These are phyloP conservation scores for Kuraishia cidri DNA, from an alignment of 805 yeast species.

Conservation along the genomic window DNA sequence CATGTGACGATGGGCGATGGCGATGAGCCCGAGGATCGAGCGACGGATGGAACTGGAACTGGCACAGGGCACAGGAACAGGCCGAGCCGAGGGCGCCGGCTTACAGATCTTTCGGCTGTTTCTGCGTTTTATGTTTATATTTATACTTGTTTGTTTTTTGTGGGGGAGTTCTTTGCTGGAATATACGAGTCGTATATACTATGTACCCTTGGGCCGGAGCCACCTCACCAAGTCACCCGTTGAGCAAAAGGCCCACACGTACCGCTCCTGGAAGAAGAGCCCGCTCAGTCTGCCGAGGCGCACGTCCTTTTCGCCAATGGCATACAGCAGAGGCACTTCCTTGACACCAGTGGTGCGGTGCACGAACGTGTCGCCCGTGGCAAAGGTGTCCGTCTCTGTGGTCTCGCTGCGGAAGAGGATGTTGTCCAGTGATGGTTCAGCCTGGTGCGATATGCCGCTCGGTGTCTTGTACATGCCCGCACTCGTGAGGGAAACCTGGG, in stretches of 20 bases:
- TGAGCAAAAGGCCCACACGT: conserved; percentile 25
- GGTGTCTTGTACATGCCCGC: not conserved
- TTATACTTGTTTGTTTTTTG: no score
- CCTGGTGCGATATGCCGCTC: not conserved
- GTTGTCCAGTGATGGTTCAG: not conserved
- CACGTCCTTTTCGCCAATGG: conserved; percentile 21
- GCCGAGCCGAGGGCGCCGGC: no score
- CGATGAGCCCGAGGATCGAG: no score
- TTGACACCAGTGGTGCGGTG: conserved; percentile 15
- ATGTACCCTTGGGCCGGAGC: not conserved
- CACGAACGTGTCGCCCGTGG: conserved; percentile 10
- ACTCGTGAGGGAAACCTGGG: conserved; percentile 1
- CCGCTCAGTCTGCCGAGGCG: conserved; percentile 23
- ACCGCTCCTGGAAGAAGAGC: conserved; percentile 17
- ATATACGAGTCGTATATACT: no score
- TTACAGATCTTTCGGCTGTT: no score
- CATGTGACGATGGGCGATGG: no score
- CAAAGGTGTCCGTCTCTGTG: not conserved
- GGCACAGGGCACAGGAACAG: no score
- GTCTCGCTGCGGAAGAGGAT: not conserved
- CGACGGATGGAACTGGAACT: no score
- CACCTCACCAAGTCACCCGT: conserved; percentile 27
- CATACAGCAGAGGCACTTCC: conserved; percentile 19
- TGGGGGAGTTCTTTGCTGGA: no score
- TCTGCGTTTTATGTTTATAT: no score